These are phyloP conservation scores for Botrytis galanthina DNA, from an alignment of 2,329 filamentous ascomycete species.

Conservation along the genomic window DNA sequence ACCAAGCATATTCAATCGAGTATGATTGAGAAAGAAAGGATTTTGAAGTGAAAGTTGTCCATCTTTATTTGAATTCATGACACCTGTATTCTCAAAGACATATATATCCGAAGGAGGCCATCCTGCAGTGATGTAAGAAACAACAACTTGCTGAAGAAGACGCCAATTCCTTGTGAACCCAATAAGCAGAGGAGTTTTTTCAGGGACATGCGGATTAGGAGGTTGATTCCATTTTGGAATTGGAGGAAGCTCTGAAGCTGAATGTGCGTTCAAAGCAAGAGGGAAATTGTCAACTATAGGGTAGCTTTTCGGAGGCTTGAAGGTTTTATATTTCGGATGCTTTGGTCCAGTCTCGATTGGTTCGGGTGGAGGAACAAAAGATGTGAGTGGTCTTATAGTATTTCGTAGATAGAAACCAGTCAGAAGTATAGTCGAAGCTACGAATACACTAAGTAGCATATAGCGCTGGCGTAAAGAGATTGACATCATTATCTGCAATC, in stretches of 20 bases:
- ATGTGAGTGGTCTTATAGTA: neutral
- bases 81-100: conserved; percentile 59
- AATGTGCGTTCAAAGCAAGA: conserved; percentile 28
- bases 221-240: conserved; percentile 48
- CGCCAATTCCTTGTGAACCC: conserved; percentile 58
- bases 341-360: conserved; percentile 3
- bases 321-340: conserved; percentile 25
- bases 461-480: conserved; percentile 5
- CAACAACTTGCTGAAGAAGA: conserved; percentile 54
- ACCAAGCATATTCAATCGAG: conserved; percentile 48
- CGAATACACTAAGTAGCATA: conserved; percentile 4
- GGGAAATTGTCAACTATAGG: conserved; percentile 36
- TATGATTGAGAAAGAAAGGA: conserved; percentile 56
- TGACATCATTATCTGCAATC: conserved; percentile 1
- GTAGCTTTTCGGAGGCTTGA: conserved; percentile 12
- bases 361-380: neutral
- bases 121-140: conserved; percentile 57
- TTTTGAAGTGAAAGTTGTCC: conserved; percentile 52
- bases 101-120: conserved; percentile 58
- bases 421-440: neutral
- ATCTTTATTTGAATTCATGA: conserved; percentile 51
- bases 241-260: conserved; percentile 39
- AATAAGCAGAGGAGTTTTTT: conserved; percentile 53
- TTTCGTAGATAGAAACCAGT: conserved; percentile 7
- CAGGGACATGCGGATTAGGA: conserved; percentile 42